phyloP scores from a whole-genome alignment of 2,329 filamentous ascomycete species.

The Aurifilum marmelostoma region DNA sequence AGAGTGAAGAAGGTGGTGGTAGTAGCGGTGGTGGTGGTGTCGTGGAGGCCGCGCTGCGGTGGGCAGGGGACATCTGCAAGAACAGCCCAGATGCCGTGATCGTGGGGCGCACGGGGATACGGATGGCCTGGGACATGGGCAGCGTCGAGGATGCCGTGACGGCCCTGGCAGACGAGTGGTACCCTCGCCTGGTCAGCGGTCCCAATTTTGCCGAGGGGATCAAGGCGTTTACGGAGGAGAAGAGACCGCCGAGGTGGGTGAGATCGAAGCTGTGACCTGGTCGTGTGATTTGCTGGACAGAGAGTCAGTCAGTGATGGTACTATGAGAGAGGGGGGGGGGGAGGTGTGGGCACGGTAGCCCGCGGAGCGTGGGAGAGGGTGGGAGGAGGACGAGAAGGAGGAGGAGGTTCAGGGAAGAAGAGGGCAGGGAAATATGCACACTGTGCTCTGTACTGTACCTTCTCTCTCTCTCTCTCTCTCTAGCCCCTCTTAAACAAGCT shows the following conservation, averaged over 20 bases:
- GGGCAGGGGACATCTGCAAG: conserved; percentile 51
- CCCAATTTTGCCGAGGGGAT: conserved; percentile 37
- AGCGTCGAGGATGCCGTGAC: conserved; percentile 34
- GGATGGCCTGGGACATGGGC: conserved; percentile 69
- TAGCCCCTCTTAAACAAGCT: background rate
- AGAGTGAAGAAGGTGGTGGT: background rate
- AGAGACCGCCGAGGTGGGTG: conserved; percentile 34
- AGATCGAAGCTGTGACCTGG: conserved; percentile 33
- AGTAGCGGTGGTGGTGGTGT: conserved; percentile 41
- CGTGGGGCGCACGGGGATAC: conserved; percentile 69
- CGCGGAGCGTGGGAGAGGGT: background rate
- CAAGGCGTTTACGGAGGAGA: conserved; percentile 36
- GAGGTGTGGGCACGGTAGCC: background rate
- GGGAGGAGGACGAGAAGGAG: background rate
- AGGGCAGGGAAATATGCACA: background rate
- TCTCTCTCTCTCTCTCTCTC: no score
- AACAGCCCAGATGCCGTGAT: conserved; percentile 78
- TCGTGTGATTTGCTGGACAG: background rate
- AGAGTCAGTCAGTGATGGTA: background rate
- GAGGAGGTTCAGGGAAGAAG: background rate
- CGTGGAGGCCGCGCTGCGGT: conserved; percentile 58
- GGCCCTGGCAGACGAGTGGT: conserved; percentile 33
- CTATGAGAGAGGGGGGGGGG: background rate
- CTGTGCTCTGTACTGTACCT: background rate
- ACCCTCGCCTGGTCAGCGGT: conserved; percentile 33